Percentiles rank a stretch among this genome's conserved stretches.
Evolutionary conservation across 176 grass and related monocot species (phyloP).

Genomic region (Juncus inflexus): DNA sequence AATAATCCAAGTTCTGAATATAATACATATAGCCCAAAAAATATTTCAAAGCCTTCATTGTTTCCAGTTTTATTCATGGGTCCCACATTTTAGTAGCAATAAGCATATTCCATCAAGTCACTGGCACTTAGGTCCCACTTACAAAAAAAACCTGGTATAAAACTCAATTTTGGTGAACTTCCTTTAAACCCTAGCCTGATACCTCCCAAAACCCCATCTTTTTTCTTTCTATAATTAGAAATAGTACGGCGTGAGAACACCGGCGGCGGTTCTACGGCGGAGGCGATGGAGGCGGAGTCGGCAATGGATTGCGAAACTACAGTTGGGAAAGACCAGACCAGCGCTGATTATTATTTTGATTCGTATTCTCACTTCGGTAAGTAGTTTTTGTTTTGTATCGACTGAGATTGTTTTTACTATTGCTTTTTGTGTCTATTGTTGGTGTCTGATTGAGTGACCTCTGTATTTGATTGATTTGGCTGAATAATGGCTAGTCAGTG

Average conservation of each 20-base stretch:
- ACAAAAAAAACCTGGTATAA: no score
- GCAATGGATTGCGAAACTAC: conserved; percentile 2
- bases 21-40: no score
- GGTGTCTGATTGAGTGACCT: no score
- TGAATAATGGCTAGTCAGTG: conserved; percentile 5
- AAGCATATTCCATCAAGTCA: no score
- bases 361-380: conserved; percentile 98
- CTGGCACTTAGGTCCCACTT: no score
- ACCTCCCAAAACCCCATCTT: not conserved
- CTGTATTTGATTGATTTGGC: not conserved
- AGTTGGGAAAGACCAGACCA: conserved; percentile 77
- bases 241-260: conserved; percentile 40
- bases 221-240: not conserved
- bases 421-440: not conserved
- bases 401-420: not conserved
- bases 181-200: no score
- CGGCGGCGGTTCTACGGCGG: conserved; percentile 46
- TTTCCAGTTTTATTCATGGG: no score
- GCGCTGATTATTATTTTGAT: conserved; percentile 99
- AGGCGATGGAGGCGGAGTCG: conserved; percentile 18
- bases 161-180: no score
- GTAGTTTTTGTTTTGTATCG: not conserved
- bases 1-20: no score
- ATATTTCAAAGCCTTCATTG: no score
- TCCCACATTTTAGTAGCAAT: no score